phyloP scores from a whole-genome alignment of 2,329 filamentous ascomycete species.

The Helotiales sp. region DNA sequence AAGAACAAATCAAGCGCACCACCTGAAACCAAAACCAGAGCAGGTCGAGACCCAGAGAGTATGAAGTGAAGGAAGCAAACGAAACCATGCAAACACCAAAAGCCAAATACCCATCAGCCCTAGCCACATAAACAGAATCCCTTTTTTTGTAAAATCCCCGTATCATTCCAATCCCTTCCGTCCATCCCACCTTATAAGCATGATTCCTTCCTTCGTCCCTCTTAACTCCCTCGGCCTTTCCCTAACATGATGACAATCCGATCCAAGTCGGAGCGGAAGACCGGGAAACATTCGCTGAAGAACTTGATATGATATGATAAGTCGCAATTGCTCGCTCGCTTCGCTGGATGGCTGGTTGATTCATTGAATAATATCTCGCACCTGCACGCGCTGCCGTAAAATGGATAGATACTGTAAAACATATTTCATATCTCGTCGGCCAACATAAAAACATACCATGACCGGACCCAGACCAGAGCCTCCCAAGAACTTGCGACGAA shows the following conservation, averaged over 20 bases:
- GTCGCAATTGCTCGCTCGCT: neutral
- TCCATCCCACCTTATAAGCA: neutral
- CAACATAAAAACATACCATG: neutral
- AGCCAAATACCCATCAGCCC: neutral
- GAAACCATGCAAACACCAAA: neutral
- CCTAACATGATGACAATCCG: neutral
- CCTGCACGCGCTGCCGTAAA: no score
- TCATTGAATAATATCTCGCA: no score
- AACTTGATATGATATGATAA: no score
- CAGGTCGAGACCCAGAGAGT: neutral
- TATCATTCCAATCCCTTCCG: neutral
- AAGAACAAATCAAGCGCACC: neutral
- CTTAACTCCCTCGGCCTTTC: neutral
- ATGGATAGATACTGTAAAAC: no score
- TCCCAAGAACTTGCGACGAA: neutral
- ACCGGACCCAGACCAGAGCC: neutral
- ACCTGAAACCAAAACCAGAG: neutral
- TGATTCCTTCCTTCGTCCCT: no score
- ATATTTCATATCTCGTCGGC: constrained; percentile 5
- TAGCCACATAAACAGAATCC: neutral
- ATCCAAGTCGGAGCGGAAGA: no score
- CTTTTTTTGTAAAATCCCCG: neutral
- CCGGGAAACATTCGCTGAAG: neutral
- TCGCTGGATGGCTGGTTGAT: no score
- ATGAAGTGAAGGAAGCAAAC: neutral